A percentile compares a stretch with the other conserved stretches of the same genome.
These are phyloP conservation scores for Trichoderma sp. DNA, from an alignment of 2,329 filamentous ascomycete genomes.

Conservation along the genomic window DNA sequence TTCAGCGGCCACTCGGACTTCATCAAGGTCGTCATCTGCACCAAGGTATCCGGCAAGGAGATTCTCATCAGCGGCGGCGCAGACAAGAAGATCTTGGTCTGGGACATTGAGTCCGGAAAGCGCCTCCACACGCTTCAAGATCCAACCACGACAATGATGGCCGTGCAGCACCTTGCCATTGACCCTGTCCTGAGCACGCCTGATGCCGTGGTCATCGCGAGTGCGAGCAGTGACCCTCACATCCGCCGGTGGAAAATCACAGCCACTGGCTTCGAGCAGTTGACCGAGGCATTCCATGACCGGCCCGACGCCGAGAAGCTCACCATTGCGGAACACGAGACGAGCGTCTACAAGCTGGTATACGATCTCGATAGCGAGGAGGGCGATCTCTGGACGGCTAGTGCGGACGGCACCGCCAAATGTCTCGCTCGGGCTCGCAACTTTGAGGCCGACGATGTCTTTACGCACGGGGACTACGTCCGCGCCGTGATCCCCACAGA, in stretches of 20 bases:
- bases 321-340: conserved; percentile 78
- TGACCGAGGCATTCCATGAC: conserved; percentile 45
- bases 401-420: conserved; percentile 83
- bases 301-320: conserved; percentile 42
- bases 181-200: conserved; percentile 61
- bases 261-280: conserved; percentile 51
- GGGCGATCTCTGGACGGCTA: conserved; percentile 86
- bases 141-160: conserved; percentile 66
- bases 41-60: conserved; percentile 58
- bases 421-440: conserved; percentile 66
- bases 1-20: conserved; percentile 85
- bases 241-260: conserved; percentile 75
- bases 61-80: conserved; percentile 71
- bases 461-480: conserved; percentile 86
- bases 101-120: conserved; percentile 67
- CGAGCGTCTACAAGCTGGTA: conserved; percentile 76
- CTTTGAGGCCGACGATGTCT: conserved; percentile 69
- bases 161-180: conserved; percentile 73
- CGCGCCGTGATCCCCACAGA: conserved; percentile 74
- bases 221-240: conserved; percentile 74
- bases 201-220: conserved; percentile 61
- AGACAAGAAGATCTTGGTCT: conserved; percentile 79
- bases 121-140: conserved; percentile 77
- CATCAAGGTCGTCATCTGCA: conserved; percentile 73
- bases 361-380: conserved; percentile 63